Evolutionary conservation across 345 rosid species (phyloP), one percentile per base, ranked within the genome.

Genomic region (Melastoma malabathricum): DNA sequence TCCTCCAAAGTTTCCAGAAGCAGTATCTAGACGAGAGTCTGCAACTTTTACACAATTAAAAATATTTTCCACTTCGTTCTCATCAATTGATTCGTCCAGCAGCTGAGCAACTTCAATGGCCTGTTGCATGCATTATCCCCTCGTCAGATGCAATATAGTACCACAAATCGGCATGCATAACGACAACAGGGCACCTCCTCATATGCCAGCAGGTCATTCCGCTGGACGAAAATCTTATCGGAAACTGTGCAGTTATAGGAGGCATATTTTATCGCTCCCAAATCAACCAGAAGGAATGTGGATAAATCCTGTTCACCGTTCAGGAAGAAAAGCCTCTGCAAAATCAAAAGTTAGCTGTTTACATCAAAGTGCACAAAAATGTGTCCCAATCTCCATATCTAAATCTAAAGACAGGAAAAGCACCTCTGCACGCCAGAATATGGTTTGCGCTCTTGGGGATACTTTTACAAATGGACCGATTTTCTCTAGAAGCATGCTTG

Each of bases 281-380:
- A 68, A 79, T 90, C 93, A 56, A 77, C 81, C 19, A 86, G 68
- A 66, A 90, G 71, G 75, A 90, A 90, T 19, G 86, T 68, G 39
- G 93, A 80, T 39, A 84, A 64, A 74, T 87, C 82, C 69, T 86
- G 94, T 52, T 80, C 92, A 64, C 94, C 96, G 54, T 84, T 86
- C 61, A 90, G 79, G 66, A 90, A 90, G 77, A 90, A 86, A 62
- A 84, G 89, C 58, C 96, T 77, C 98, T 90, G 89, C 78, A 73
- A 10, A 47, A 3, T 18, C 20, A 13, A 31, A 18, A 48, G 29
- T 34, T 8, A 23, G 48, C 13, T 31, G 52, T 18, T 51, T 23
- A 29, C 38, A 29, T 29, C 38, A 29, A 29, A 29, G 38, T 48
- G 13, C 16, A 44, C 31, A 39, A 29, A 29, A 29, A 2, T 4